Conservation (phyloP, 129 eudicot genomes). For the Saposhnikovia divaricata region DNA sequence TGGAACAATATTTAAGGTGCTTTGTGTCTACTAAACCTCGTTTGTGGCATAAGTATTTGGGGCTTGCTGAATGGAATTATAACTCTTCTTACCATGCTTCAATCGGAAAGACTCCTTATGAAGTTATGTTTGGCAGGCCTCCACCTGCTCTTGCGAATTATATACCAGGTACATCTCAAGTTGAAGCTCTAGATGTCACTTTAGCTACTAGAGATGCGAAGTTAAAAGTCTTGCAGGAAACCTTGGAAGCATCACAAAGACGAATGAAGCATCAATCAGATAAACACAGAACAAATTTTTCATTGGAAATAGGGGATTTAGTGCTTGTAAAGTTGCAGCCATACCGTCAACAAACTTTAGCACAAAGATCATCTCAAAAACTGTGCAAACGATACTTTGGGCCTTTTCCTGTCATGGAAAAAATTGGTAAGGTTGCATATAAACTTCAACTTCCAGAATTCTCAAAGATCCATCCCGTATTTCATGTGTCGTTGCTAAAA, state of each 20-base stretch:
- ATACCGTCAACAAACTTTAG: background rate
- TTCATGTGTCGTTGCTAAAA: background rate
- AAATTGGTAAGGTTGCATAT: background rate
- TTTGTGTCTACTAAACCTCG: background rate
- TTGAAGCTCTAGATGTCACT: background rate
- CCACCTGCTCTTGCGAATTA: background rate
- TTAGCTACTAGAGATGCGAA: background rate
- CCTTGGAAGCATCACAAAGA: background rate
- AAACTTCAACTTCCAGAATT: background rate
- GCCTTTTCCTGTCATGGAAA: background rate
- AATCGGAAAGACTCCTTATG: background rate
- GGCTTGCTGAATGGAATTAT: background rate
- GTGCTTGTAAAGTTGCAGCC: background rate
- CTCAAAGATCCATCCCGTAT: background rate
- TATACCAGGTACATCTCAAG: background rate
- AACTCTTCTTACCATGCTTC: background rate
- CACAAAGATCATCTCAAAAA: background rate
- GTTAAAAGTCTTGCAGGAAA: background rate
- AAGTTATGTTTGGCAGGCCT: background rate
- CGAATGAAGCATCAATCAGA: background rate
- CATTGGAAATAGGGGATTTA: background rate
- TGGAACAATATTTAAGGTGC: background rate
- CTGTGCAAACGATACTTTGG: background rate
- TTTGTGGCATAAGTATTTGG: background rate
- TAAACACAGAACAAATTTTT: background rate